Evolutionary conservation across 1,284 basidiomycete genomes (phyloP), one percentile per base, ranked within the genome.

Genomic region (Anthracocystis panici-leucophaei): DNA sequence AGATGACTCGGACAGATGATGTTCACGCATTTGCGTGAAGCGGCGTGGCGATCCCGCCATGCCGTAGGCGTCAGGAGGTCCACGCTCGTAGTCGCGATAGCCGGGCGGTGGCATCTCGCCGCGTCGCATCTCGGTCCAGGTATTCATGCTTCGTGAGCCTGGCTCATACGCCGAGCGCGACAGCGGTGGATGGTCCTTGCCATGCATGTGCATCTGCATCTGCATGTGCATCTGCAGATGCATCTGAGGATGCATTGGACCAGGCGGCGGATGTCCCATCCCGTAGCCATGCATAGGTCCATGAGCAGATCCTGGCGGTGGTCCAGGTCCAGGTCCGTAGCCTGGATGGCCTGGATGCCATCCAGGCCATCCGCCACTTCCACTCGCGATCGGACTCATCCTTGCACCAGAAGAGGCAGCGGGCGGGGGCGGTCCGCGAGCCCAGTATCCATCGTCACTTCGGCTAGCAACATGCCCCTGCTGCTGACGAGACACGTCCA

Each of bases 151-250:
- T n/a, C 76, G 76, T 10, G 76, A 75, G 4, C 71, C 76, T 16
- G 76, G 76, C 40, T 75, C 76, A 46, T 68, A 78, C 4, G 76
- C 76, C 3, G 76, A 78, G 11, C 72, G 67, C 35, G 76, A 75
- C 14, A 75, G 68, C 16, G 72, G 76, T 12, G 72, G 72, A 31
- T 71, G 62, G 14, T 71, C 72, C 46, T 75, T 75, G 38, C 56
- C 56, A 27, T 57, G 56, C 48, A 69, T 68, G 42, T 66, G 68
- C 57, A 64, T 64, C 27, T 61, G 67, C 66, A 70, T 70, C 2
- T 65, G 68, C 54, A 58, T 55, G 23, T 65, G 63, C 59, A 64
- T 70, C 2, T 65, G 68, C 54, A 58, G 51, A n/a, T 65, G 63
- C 59, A 64, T 57, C 45, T 60, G 70, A 16, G 53, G 52, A 35